Evolutionary conservation across 164 flowering plant species (phyloP).

Genomic region (Macadamia integrifolia): DNA sequence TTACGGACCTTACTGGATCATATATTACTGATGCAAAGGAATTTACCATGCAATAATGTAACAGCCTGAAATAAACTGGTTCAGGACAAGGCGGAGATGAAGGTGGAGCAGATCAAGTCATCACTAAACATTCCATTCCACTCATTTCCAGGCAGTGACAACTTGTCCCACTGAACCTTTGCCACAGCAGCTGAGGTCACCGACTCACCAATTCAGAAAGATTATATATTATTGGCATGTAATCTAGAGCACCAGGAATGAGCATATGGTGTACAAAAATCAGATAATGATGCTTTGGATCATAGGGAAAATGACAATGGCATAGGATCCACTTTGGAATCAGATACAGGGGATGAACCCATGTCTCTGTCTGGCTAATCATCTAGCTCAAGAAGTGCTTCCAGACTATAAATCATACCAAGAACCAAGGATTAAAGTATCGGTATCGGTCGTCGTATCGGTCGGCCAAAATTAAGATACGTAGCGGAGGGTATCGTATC

Average conservation of each 20-base stretch:
- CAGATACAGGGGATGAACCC: constrained; percentile 34
- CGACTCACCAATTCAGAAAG: constrained; percentile 22
- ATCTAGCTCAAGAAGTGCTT: constrained; percentile 51
- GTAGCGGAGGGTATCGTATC: too few species aligned
- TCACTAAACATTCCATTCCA: constrained; percentile 73
- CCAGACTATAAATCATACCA: constrained; percentile 24
- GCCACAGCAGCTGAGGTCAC: constrained; percentile 6
- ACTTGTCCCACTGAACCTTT: background rate
- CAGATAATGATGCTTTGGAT: constrained; percentile 7
- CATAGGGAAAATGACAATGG: constrained; percentile 4
- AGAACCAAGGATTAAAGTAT: too few species aligned
- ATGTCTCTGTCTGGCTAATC: constrained; percentile 58
- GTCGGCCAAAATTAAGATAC: too few species aligned
- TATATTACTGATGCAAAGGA: too few species aligned
- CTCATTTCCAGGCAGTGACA: constrained; percentile 41
- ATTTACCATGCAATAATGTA: too few species aligned
- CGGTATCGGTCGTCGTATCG: too few species aligned
- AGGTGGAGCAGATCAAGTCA: constrained; percentile 80
- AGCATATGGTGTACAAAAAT: constrained; percentile 10
- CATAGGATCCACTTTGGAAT: constrained; percentile 6
- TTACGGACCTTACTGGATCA: too few species aligned
- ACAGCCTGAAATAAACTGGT: background rate
- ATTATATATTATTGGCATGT: constrained; percentile 44
- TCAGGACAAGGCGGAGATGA: constrained; percentile 43
- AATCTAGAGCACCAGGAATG: constrained; percentile 23